Conservation (phyloP, 1,284 basidiomycete species). For the Cryptococcus sp. region DNA sequence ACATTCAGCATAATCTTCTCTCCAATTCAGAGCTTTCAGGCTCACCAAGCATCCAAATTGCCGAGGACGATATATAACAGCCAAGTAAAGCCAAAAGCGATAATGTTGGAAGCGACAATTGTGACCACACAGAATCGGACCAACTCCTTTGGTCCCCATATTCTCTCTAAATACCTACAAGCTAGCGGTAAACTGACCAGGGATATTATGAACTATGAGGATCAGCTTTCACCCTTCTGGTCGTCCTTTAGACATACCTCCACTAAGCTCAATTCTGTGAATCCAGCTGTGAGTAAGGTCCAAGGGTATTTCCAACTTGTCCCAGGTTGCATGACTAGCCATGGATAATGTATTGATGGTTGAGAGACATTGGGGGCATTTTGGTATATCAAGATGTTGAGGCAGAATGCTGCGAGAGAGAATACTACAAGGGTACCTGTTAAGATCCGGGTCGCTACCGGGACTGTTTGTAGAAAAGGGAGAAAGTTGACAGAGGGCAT, state of each 20-base stretch:
- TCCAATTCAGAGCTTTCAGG: slow-evolving; percentile 10
- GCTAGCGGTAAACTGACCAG: slow-evolving; percentile 74
- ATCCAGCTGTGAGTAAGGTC: slow-evolving; percentile 80
- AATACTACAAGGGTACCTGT: slow-evolving; percentile 63
- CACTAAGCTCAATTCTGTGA: slow-evolving; percentile 77
- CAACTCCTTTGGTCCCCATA: slow-evolving; percentile 86
- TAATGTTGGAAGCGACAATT: slow-evolving; percentile 77
- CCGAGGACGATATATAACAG: slow-evolving; percentile 41
- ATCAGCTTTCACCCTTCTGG: not conserved
- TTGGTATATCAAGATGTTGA: slow-evolving; percentile 9
- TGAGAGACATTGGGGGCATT: slow-evolving; percentile 1
- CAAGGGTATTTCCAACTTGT: slow-evolving; percentile 82
- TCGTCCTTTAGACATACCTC: slow-evolving; percentile 59
- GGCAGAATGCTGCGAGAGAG: slow-evolving; percentile 62
- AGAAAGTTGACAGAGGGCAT: slow-evolving; percentile 47
- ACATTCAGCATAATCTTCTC: not conserved
- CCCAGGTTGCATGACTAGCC: slow-evolving; percentile 80
- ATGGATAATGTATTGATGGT: slow-evolving; percentile 55
- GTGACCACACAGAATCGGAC: slow-evolving; percentile 78
- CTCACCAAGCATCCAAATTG: slow-evolving; percentile 55
- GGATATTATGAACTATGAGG: slow-evolving; percentile 65
- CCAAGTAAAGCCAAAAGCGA: slow-evolving; percentile 62
- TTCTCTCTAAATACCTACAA: slow-evolving; percentile 81
- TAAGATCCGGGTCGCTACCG: slow-evolving; percentile 65
- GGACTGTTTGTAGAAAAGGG: slow-evolving; percentile 45